Conservation (phyloP, 2,329 filamentous ascomycete genomes). For the Pseudocercospora musae region DNA sequence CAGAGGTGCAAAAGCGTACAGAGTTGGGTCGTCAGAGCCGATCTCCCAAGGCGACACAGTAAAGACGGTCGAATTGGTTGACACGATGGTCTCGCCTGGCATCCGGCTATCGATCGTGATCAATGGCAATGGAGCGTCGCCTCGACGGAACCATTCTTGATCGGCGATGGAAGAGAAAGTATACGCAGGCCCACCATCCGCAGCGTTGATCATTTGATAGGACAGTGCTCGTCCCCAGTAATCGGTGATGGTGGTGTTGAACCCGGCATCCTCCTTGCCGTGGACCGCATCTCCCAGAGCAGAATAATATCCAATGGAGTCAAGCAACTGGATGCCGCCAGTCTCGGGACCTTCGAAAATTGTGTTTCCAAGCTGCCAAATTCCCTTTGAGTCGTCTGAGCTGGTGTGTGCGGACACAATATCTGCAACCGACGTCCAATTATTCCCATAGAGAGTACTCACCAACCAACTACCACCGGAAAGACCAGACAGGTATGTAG, state of each 20-base stretch:
- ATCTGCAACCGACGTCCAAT: slow-evolving; percentile 67
- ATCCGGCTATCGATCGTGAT: slow-evolving; percentile 66
- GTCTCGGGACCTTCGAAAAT: slow-evolving; percentile 58
- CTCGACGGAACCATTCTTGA: slow-evolving; percentile 60
- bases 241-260: slow-evolving; percentile 73
- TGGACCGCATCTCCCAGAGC: slow-evolving; percentile 58
- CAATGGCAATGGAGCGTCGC: slow-evolving; percentile 67
- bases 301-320: slow-evolving; percentile 60
- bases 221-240: slow-evolving; percentile 79
- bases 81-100: slow-evolving; percentile 59
- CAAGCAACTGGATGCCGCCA: slow-evolving; percentile 52
- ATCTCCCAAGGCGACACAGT: slow-evolving; percentile 80
- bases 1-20: slow-evolving; percentile 68
- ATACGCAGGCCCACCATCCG: slow-evolving; percentile 68
- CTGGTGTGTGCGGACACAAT: slow-evolving; percentile 46
- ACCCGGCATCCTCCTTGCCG: slow-evolving; percentile 62
- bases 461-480: slow-evolving; percentile 84
- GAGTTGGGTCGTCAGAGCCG: slow-evolving; percentile 70
- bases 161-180: slow-evolving; percentile 79
- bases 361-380: slow-evolving; percentile 63
- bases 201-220: slow-evolving; percentile 77
- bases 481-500: slow-evolving; percentile 77
- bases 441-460: slow-evolving; percentile 73
- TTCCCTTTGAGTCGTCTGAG: slow-evolving; percentile 18
- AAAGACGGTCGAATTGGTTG: slow-evolving; percentile 69